phyloP scores from a whole-genome alignment of 164 flowering plant genomes.

The Stephania japonica region DNA sequence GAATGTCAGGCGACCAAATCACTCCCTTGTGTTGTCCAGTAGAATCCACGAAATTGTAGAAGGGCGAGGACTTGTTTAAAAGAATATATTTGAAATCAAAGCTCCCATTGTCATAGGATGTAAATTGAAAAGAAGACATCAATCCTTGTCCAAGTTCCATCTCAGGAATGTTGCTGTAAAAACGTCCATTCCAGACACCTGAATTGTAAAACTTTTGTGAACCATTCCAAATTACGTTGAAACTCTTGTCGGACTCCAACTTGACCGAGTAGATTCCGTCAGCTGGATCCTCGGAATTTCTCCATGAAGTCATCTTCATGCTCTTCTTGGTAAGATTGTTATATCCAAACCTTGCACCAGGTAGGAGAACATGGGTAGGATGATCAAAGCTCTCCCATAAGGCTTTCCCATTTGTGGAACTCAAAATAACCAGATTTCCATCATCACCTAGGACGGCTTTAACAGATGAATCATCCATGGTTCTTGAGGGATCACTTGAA shows the following conservation, averaged over 20 bases:
- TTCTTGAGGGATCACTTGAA: constrained; percentile 17
- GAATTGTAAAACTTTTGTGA: constrained; percentile 5
- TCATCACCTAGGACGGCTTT: constrained; percentile 41
- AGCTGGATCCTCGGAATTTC: too few relatives aligned
- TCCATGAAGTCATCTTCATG: too few relatives aligned
- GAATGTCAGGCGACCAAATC: constrained; percentile 6
- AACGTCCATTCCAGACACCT: too few relatives aligned
- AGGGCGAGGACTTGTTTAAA: not conserved
- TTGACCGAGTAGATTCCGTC: too few relatives aligned
- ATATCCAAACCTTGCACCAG: too few relatives aligned
- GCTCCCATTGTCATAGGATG: constrained; percentile 12
- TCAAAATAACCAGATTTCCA: constrained; percentile 64
- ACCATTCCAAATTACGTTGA: too few relatives aligned
- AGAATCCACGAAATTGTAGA: constrained; percentile 6
- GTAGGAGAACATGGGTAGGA: too few relatives aligned
- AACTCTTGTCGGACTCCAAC: too few relatives aligned
- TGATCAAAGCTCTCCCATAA: constrained; percentile 9
- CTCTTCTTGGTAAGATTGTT: too few relatives aligned
- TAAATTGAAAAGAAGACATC: constrained; percentile 9
- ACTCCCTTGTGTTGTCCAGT: constrained; percentile 17
- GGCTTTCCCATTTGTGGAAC: constrained; percentile 22
- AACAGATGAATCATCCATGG: constrained; percentile 18
- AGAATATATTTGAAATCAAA: constrained; percentile 15
- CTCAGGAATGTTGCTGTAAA: not conserved
- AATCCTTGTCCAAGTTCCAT: too few relatives aligned